A percentile compares a stretch with the other conserved stretches of the same genome.
Evolutionary conservation across 78 protist species (phyloP).

Genomic region (Pigoraptor vietnamica): DNA sequence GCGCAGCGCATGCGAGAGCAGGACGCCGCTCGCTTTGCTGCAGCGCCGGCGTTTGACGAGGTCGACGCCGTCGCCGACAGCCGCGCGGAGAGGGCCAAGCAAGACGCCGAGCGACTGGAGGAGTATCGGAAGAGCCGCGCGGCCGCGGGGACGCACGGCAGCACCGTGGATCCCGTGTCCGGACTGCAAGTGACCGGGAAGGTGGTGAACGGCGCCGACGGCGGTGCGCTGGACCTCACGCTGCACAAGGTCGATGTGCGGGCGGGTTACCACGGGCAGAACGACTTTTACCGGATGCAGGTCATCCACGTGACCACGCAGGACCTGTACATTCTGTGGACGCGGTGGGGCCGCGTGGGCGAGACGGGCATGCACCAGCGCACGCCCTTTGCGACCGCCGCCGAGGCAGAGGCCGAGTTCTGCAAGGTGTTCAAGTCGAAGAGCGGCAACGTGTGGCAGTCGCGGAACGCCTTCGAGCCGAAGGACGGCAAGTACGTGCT

Average conservation of each 20-base stretch:
- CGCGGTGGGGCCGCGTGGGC: slow-evolving; percentile 53
- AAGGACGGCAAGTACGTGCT: slow-evolving; percentile 4
- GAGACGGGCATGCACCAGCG: slow-evolving; percentile 8
- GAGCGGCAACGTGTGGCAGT: slow-evolving; percentile 12
- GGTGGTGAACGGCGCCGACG: background rate
- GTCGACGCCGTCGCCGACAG: background rate
- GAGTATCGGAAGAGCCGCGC: background rate
- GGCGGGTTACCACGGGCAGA: background rate
- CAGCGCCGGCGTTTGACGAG: background rate
- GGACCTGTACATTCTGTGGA: background rate
- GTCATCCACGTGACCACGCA: background rate
- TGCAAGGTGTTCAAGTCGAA: background rate
- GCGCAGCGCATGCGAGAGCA: background rate
- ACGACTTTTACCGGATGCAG: slow-evolving; percentile 32
- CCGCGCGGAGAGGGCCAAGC: background rate
- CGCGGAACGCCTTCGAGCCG: background rate
- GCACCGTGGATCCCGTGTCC: background rate
- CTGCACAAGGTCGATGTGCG: background rate
- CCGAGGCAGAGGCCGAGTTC: background rate
- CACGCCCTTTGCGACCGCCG: background rate
- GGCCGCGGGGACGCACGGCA: background rate
- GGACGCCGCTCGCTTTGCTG: background rate
- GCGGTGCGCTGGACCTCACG: background rate
- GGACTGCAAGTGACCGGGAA: background rate
- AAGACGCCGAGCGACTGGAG: background rate